Conservation (phyloP, 2,329 filamentous ascomycete species). For the Ilyonectria sp. region DNA sequence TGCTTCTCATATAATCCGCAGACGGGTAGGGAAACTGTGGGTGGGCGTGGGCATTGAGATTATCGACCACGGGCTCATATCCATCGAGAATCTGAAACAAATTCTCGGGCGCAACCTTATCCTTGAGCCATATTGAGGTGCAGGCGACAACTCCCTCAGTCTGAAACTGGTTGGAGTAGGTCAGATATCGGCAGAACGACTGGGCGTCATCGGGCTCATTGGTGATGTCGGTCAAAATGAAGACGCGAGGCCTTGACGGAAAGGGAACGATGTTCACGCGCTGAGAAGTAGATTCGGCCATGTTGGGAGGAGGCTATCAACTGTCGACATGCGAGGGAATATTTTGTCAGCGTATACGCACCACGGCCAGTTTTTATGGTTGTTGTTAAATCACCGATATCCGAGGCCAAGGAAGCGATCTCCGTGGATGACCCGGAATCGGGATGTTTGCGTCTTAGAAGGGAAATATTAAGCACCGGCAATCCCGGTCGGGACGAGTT, state of each 20-base stretch:
- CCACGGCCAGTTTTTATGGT: background rate
- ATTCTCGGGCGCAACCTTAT: conserved; percentile 56
- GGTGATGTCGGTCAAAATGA: conserved; percentile 62
- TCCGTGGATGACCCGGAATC: conserved; percentile 8
- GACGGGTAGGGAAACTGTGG: conserved; percentile 58
- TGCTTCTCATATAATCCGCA: conserved; percentile 50
- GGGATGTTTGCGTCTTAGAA: background rate
- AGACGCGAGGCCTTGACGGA: conserved; percentile 53
- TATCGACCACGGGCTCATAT: conserved; percentile 60
- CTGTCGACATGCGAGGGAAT: background rate
- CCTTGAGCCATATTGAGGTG: conserved; percentile 62
- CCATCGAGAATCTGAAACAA: conserved; percentile 55
- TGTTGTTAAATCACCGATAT: conserved; percentile 2
- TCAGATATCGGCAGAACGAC: conserved; percentile 60
- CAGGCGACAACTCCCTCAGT: conserved; percentile 60
- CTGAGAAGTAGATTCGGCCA: background rate
- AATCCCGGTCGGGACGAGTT: too few species aligned
- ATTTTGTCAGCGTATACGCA: too few species aligned
- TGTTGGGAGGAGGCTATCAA: background rate
- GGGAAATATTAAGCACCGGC: background rate
- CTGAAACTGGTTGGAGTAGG: conserved; percentile 62
- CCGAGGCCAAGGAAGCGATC: conserved; percentile 7
- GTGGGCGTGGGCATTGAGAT: conserved; percentile 63
- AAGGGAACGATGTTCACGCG: conserved; percentile 18
- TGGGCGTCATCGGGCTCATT: conserved; percentile 63